These are phyloP conservation scores for Nannochloropsis salina DNA, from an alignment of 108 stramenopile species.

Conservation along the genomic window DNA sequence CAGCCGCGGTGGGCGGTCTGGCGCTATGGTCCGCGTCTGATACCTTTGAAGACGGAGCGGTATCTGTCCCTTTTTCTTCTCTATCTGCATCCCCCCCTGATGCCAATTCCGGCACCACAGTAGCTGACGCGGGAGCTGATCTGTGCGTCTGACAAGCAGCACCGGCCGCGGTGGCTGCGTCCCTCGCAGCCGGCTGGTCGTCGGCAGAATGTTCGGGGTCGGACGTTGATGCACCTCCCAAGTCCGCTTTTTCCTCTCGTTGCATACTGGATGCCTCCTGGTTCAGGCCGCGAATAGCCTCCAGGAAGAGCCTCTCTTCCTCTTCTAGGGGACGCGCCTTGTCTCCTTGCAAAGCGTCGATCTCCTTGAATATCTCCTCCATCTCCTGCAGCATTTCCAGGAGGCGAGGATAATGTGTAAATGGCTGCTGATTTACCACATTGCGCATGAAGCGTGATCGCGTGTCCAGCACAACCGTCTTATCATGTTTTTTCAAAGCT, in stretches of 20 bases:
- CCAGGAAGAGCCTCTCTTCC: slow-evolving; percentile 49
- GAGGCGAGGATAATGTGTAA: slow-evolving; percentile 28
- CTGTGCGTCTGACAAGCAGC: background rate
- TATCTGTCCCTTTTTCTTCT: background rate
- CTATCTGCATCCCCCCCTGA: background rate
- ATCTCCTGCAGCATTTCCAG: slow-evolving; percentile 26
- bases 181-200: background rate
- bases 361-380: slow-evolving; percentile 24
- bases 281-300: slow-evolving; percentile 41
- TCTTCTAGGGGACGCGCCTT: slow-evolving; percentile 23
- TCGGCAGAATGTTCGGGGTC: background rate
- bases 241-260: slow-evolving; percentile 6
- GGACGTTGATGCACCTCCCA: background rate
- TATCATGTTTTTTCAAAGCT: slow-evolving; percentile 99
- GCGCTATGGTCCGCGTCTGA: too few relatives aligned
- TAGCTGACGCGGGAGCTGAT: background rate
- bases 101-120: background rate
- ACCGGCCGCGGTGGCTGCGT: background rate
- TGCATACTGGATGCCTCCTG: slow-evolving; percentile 26
- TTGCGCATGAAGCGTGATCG: slow-evolving; percentile 28
- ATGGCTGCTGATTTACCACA: slow-evolving; percentile 35
- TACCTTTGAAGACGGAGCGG: background rate
- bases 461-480: slow-evolving; percentile 66
- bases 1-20: background rate
- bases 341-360: slow-evolving; percentile 22